Evolutionary conservation across 805 yeast genomes (phyloP).

Genomic region (Pichia heedii): DNA sequence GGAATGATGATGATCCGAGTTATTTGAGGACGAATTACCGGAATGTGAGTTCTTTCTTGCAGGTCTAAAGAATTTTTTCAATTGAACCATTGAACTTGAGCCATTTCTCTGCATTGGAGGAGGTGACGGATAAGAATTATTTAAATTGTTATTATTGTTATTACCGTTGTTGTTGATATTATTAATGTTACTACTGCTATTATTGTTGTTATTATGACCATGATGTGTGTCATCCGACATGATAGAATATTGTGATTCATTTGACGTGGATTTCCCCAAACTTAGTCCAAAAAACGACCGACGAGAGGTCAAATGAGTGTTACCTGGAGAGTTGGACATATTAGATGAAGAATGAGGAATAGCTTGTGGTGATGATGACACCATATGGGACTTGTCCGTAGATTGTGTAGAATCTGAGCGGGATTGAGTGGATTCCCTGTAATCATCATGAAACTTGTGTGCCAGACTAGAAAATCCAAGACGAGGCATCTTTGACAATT

Average conservation of each 20-base stretch:
- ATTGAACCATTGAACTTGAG: conserved; percentile 49
- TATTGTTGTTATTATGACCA: conserved; percentile 2
- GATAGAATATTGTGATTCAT: conserved; percentile 22
- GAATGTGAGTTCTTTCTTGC: conserved; percentile 18
- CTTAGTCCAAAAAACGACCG: conserved; percentile 25
- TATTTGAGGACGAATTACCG: not conserved
- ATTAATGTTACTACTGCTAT: not conserved
- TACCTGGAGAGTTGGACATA: conserved; percentile 15
- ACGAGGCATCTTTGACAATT: not conserved
- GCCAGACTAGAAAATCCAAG: conserved; percentile 10
- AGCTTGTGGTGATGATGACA: no score
- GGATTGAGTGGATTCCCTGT: not conserved
- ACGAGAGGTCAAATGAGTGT: conserved; percentile 15
- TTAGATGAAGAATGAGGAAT: no score
- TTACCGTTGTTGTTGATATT: conserved; percentile 4
- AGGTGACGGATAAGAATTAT: conserved; percentile 4
- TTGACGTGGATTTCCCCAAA: conserved; percentile 23
- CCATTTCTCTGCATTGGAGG: conserved; percentile 11
- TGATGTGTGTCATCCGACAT: conserved; percentile 21
- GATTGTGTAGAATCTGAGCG: no score
- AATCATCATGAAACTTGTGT: conserved; percentile 20
- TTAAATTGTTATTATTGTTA: conserved; percentile 2
- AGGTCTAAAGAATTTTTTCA: conserved; percentile 66
- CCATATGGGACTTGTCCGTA: no score
- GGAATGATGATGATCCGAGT: not conserved